Conservation (phyloP, 169 alveolate species). For the Perkinsus chesapeaki region DNA sequence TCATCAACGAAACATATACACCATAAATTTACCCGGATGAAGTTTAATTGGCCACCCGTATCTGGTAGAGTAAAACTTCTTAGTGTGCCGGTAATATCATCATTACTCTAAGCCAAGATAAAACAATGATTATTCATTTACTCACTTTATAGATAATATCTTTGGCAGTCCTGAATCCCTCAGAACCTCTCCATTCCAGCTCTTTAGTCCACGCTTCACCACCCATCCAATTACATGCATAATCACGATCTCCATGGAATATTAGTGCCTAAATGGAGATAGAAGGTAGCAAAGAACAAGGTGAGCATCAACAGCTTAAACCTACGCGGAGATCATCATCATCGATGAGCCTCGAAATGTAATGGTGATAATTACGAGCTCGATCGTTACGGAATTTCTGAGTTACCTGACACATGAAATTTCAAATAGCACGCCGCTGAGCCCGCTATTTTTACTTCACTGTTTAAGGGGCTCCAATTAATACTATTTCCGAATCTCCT, state of each 20-base stretch:
- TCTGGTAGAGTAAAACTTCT: background rate
- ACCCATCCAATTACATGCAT: background rate
- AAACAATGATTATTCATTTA: background rate
- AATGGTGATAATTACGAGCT: too few species aligned
- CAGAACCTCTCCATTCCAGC: background rate
- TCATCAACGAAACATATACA: background rate
- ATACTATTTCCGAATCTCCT: too few species aligned
- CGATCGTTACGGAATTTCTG: too few species aligned
- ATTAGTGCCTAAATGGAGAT: too few species aligned
- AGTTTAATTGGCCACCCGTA: background rate
- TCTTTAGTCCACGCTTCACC: background rate
- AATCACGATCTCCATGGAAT: background rate
- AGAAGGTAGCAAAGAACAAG: too few species aligned
- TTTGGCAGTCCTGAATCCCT: background rate
- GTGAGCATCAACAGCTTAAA: too few species aligned
- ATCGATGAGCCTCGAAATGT: too few species aligned
- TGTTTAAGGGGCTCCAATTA: too few species aligned
- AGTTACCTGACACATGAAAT: too few species aligned
- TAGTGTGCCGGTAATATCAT: background rate
- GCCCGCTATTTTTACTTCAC: too few species aligned
- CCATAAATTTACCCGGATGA: background rate
- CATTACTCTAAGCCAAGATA: background rate
- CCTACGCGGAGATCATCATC: too few species aligned
- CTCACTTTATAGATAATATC: background rate
- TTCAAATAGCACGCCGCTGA: too few species aligned